phyloP scores from a whole-genome alignment of 257 asterid genomes.

The Nicotiana obtusifolia region DNA sequence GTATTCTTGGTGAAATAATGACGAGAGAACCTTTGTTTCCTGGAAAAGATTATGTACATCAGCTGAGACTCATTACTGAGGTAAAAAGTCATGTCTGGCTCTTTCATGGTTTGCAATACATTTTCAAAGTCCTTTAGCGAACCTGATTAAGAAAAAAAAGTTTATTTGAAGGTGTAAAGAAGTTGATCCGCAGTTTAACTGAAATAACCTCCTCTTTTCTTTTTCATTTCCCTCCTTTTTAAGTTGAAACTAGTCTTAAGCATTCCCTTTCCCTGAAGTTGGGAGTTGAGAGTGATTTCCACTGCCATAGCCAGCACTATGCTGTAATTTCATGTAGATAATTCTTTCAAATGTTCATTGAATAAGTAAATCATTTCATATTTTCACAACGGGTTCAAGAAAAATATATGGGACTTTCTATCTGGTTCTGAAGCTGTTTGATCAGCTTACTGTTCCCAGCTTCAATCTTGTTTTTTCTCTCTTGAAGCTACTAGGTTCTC shows the following conservation, averaged over 20 bases:
- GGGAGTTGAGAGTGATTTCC: not conserved
- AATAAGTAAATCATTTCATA: not conserved
- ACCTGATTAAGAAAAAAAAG: not conserved
- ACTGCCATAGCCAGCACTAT: not conserved
- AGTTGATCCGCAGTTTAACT: not conserved
- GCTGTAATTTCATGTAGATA: not conserved
- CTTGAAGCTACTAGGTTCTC: conserved; percentile 70
- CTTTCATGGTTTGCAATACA: not conserved
- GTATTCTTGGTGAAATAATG: conserved; percentile 76
- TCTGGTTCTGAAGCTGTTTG: not conserved
- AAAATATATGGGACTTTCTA: not conserved
- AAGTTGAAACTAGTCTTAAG: not conserved
- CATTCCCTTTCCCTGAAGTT: not conserved
- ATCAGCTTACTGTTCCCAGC: not conserved
- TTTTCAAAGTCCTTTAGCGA: not conserved
- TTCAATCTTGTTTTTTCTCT: conserved; percentile 16
- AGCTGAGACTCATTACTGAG: conserved; percentile 80
- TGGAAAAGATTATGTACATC: conserved; percentile 82
- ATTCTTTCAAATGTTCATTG: not conserved
- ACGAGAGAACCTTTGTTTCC: conserved; percentile 82
- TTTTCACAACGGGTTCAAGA: not conserved
- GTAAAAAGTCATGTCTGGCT: conserved; percentile 23
- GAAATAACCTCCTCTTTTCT: not conserved
- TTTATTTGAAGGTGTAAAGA: not conserved
- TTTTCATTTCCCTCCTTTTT: not conserved